phyloP scores from a whole-genome alignment of 768 basidiomycete genomes.

The Mycena latifolia region DNA sequence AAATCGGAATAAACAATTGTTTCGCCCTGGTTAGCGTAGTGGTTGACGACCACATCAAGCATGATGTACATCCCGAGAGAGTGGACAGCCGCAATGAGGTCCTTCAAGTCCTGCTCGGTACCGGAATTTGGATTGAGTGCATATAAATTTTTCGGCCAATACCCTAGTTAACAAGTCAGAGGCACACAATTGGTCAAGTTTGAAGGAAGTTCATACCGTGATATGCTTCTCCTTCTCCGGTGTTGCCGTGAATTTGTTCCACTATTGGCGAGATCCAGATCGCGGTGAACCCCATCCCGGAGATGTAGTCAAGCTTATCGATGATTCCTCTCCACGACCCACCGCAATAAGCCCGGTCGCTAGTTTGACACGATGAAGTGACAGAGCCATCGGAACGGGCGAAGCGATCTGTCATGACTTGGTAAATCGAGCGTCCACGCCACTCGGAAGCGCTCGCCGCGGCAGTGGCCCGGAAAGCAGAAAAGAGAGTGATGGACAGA shows the following conservation, averaged over 20 bases:
- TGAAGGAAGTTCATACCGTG: constrained; percentile 53
- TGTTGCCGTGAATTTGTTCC: constrained; percentile 64
- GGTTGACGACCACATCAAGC: constrained; percentile 75
- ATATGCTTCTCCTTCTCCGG: constrained; percentile 70
- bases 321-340: constrained; percentile 68
- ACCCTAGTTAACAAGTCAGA: constrained; percentile 9
- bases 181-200: neutral
- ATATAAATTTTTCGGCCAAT: constrained; percentile 57
- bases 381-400: constrained; percentile 58
- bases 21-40: constrained; percentile 57
- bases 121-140: constrained; percentile 69
- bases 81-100: constrained; percentile 65
- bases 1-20: constrained; percentile 9
- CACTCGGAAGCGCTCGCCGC: constrained; percentile 64
- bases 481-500: constrained; percentile 37
- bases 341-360: constrained; percentile 66
- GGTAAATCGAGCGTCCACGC: constrained; percentile 69
- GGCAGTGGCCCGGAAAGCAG: constrained; percentile 30
- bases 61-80: constrained; percentile 67
- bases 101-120: constrained; percentile 65
- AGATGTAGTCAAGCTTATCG: constrained; percentile 72
- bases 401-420: constrained; percentile 68
- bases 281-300: constrained; percentile 74
- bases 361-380: constrained; percentile 58
- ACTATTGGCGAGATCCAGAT: constrained; percentile 74